Base-by-base conservation (phyloP, 1,284 basidiomycete genomes). In the Ganoderma multipileum region DNA sequence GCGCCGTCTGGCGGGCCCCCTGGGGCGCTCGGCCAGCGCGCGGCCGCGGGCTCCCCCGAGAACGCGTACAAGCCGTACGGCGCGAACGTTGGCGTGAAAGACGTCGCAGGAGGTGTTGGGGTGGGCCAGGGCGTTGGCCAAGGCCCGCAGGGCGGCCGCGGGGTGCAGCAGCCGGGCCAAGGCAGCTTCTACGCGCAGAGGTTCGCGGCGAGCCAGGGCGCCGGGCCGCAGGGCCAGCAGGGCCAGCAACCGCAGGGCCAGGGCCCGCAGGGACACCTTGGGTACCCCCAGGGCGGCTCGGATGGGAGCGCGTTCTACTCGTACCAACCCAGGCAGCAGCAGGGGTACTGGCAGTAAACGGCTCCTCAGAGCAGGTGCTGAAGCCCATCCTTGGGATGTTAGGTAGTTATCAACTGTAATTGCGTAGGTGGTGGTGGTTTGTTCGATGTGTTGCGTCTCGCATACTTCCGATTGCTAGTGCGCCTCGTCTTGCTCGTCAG, bases 61-160 rank as follows among this genome's bases (percentile, higher is more conserved):
- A 82, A 88, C 14, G 81, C 89, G 14, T 93, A 92, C 80, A 93
- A 93, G 77, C 89, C 89, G 12, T 93, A 93, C 74, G 87, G 86
- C 38, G 80, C 83, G 62, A 82, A 81, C 63, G 79, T 81, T 54
- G 81, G 80, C 38, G 81, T 82, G 18, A 92, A 92, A 81, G 91
- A 92, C 69, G 86, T 87, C 41, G 81, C 85, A 2, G 80, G 83
- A 8, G 84, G 84, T 28, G 85, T 84, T 41, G 84, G 83, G 39
- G 77, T 76, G 39, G 82, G 80, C 3, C 83, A 83, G 65, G 79
- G 76, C 1, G 82, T 83, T 54, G 80, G 61, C 80, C 3, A 85
- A 86, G 74, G 84, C 83, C 83, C 79, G 67, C 86, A 82, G 77
- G 84, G 76, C 18, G 86, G 79, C 70, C 83, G 73, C 69, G 80